A percentile compares a stretch with the other conserved stretches of the same genome.
phyloP scores from a whole-genome alignment of 2,329 filamentous ascomycete genomes.

The Rachicladosporium sp. region DNA sequence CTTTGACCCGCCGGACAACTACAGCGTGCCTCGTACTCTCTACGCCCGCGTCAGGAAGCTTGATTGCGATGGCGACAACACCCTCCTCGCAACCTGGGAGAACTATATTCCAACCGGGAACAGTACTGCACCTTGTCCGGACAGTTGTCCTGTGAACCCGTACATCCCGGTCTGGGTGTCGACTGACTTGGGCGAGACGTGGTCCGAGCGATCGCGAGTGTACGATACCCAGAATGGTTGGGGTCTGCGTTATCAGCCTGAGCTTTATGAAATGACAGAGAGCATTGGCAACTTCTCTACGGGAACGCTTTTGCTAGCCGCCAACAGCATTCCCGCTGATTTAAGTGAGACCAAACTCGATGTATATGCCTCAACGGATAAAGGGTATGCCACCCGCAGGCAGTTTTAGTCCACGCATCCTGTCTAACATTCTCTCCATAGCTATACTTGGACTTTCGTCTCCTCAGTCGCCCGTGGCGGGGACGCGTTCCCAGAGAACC shows the following conservation, averaged over 20 bases:
- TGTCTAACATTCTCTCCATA: neutral
- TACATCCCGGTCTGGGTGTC: constrained; percentile 37
- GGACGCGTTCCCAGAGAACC: constrained; percentile 48
- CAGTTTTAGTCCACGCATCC: neutral
- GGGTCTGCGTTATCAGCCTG: constrained; percentile 58
- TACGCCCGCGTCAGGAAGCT: constrained; percentile 40
- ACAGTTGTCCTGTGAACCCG: constrained; percentile 12
- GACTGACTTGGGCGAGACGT: constrained; percentile 38
- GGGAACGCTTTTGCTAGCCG: constrained; percentile 52
- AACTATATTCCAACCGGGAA: constrained; percentile 38
- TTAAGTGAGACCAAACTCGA: constrained; percentile 55
- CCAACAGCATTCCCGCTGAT: constrained; percentile 47
- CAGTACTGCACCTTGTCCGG: constrained; percentile 9
- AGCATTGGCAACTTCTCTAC: constrained; percentile 44
- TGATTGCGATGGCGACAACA: constrained; percentile 19
- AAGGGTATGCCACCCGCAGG: constrained; percentile 27
- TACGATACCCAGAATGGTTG: constrained; percentile 51
- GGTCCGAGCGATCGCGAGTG: constrained; percentile 51
- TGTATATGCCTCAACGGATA: constrained; percentile 52
- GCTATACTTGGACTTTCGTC: constrained; percentile 51
- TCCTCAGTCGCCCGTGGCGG: constrained; percentile 53
- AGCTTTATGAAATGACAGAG: constrained; percentile 51
- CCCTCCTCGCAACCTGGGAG: constrained; percentile 42
- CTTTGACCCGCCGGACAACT: constrained; percentile 15
- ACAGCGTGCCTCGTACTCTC: constrained; percentile 29